A percentile compares a stretch with the other conserved stretches of the same genome.
Evolutionary conservation across 306 rosid genomes (phyloP).

Genomic region (Inga laurina): DNA sequence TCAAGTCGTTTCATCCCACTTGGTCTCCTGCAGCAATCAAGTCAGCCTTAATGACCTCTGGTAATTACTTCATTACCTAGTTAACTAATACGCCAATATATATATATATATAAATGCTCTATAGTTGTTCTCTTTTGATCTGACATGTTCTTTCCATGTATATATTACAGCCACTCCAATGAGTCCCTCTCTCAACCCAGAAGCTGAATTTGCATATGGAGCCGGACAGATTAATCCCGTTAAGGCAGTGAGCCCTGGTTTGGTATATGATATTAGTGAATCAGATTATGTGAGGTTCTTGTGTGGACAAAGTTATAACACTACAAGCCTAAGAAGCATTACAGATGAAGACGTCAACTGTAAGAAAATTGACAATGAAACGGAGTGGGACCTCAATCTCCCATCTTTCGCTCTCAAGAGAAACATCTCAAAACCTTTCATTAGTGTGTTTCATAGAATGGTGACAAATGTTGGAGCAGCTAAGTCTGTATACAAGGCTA

Average conservation of each 20-base stretch:
- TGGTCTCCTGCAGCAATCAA: conserved; percentile 51
- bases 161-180: conserved; percentile 19
- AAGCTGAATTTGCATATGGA: conserved; percentile 43
- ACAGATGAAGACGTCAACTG: conserved; percentile 7
- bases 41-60: conserved; percentile 45
- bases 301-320: conserved; percentile 41
- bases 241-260: conserved; percentile 33
- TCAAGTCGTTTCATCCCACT: conserved; percentile 43
- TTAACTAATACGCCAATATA: not conserved
- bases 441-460: not conserved
- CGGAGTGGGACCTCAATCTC: conserved; percentile 33
- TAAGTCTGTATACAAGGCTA: not conserved
- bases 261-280: not conserved
- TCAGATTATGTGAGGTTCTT: conserved; percentile 34
- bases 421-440: not conserved
- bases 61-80: not conserved
- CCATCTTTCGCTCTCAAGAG: conserved; percentile 34
- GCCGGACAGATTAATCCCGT: conserved; percentile 37
- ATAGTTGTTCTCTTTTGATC: no score
- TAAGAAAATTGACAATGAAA: not conserved
- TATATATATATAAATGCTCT: no score
- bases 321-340: not conserved
- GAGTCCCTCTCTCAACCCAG: conserved; percentile 14
- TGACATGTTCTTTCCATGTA: no score
- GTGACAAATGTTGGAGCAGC: not conserved